Conservation (phyloP, 257 asterid species). For the Anisodus acutangulus region DNA sequence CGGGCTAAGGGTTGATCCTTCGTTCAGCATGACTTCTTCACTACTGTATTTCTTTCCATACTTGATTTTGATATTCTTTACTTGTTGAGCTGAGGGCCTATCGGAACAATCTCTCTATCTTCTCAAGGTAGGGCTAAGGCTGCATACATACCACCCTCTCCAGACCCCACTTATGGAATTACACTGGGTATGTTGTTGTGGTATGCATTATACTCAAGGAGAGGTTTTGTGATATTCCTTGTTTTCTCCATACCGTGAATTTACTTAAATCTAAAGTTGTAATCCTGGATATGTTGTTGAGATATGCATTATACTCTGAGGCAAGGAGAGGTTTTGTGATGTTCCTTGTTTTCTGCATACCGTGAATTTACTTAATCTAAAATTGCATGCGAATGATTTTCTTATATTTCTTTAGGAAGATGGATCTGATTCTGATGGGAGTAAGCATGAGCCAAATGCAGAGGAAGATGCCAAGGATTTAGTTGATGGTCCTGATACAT, state of each 20-base stretch:
- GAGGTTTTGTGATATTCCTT: background rate
- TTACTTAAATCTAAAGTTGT: background rate
- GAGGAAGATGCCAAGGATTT: slow-evolving; percentile 58
- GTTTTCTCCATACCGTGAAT: background rate
- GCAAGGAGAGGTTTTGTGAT: background rate
- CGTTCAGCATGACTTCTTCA: no score
- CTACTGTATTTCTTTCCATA: no score
- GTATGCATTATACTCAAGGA: background rate
- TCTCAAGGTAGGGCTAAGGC: no score
- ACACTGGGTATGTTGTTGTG: background rate
- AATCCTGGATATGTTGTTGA: no score
- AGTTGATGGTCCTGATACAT: slow-evolving; percentile 87
- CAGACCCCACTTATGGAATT: no score
- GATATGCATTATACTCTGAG: background rate
- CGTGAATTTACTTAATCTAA: background rate
- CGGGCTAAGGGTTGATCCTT: no score
- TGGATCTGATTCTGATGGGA: slow-evolving; percentile 48
- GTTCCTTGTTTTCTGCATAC: no score
- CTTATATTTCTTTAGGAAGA: slow-evolving; percentile 53
- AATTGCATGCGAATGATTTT: slow-evolving; percentile 4
- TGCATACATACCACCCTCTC: no score
- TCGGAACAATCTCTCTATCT: no score
- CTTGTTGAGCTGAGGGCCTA: no score
- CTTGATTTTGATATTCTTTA: no score
- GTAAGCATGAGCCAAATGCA: slow-evolving; percentile 47